Evolutionary conservation across 345 rosid species (phyloP).

Genomic region (Raphanus sativus): DNA sequence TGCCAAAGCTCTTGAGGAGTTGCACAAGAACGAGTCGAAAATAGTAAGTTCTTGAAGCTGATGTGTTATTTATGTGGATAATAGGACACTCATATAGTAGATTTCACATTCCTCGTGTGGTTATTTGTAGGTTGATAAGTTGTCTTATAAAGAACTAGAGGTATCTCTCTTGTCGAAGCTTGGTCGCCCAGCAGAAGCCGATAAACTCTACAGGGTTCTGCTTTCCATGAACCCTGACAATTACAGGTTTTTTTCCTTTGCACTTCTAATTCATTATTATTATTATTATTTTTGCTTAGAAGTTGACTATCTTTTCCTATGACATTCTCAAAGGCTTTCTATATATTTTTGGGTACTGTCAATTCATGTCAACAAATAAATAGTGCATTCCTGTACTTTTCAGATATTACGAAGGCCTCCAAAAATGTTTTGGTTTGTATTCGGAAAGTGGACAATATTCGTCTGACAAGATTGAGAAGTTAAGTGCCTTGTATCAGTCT

Average conservation of each 20-base stretch:
- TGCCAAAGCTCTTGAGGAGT: conserved; percentile 78
- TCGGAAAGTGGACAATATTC: conserved; percentile 65
- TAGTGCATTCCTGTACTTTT: conserved; percentile 14
- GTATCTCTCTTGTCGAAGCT: conserved; percentile 78
- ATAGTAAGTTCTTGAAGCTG: conserved; percentile 57
- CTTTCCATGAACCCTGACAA: conserved; percentile 96
- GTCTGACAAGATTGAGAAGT: conserved; percentile 69
- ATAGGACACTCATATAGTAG: not conserved
- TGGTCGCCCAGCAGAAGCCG: conserved; percentile 77
- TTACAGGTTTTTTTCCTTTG: conserved; percentile 62
- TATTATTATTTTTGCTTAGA: conserved; percentile 9
- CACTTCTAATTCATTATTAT: not conserved
- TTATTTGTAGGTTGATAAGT: conserved; percentile 73
- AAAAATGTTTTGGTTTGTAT: conserved; percentile 68
- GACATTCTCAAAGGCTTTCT: conserved; percentile 14
- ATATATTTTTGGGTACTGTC: conserved; percentile 7
- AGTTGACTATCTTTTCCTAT: not conserved
- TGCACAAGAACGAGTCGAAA: conserved; percentile 69
- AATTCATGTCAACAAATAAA: conserved; percentile 6
- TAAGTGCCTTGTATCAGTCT: conserved; percentile 75
- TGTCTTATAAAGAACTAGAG: conserved; percentile 84
- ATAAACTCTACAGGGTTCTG: conserved; percentile 62
- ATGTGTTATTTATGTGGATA: conserved; percentile 14
- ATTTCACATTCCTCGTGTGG: conserved; percentile 20
- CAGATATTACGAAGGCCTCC: conserved; percentile 95